Base-by-base conservation (phyloP, 805 yeast genomes). In the Candida sakaeoensis region DNA sequence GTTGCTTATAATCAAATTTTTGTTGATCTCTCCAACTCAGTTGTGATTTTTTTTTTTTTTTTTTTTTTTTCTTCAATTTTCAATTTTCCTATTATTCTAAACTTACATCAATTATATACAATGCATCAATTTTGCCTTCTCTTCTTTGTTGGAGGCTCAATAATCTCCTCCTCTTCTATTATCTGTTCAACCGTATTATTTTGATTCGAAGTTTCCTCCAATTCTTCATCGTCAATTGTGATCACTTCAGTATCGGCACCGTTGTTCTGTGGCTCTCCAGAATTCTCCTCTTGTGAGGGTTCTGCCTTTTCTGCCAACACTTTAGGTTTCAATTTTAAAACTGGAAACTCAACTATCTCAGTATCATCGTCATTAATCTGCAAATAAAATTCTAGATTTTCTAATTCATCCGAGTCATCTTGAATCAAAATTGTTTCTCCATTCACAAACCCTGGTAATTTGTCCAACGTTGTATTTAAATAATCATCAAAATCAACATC, bases 401-500 rank as follows among this genome's bases (percentile, higher is more conserved):
- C 82, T 32, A 74, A 60, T 24, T 58, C 63, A 46, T 85, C 96
- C 29, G 79, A 82, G 39, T 91, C 96, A 60, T 93, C 99, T 34
- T 82, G 78, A 13, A 93, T 70, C 1, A 82, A 73, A 12, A 93
- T 28, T 15, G 82, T 68, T 15, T 79, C 73, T n/a, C 91, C 93
- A 36, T 67, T 61, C 5, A 47, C 50, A 21, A 89, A 63, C 8
- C 84, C 83, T 12, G 82, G 58, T 8, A 66, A 41, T 1, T 74
- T 76, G 1, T 46, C 41, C 13, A 93, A 61, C 0, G 69, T 56
- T 24, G 64, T 68, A 0, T 63, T 65, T 9, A 70, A 51, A 52
- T 91, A 82, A 53, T 90, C 98, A 36, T 87, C 95, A 57, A 86
- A 89, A 53, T 91, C 99, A 42, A 72, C 72, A 61, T 93, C 99